Percentiles rank a stretch among this genome's conserved stretches.
Conservation (phyloP, 306 rosid species). For the Prunus salicina region DNA sequence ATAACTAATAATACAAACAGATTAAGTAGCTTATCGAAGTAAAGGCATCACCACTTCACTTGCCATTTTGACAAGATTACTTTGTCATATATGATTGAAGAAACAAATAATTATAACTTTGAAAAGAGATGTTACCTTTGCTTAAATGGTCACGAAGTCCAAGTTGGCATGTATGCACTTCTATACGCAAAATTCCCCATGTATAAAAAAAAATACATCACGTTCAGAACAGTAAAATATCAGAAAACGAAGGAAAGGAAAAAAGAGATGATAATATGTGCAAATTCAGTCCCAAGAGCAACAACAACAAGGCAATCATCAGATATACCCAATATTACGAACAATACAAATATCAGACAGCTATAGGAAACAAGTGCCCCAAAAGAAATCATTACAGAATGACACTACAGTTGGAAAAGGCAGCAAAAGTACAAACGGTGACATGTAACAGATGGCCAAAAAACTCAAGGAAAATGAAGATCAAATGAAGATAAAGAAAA, state of each 20-base stretch:
- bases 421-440: not conserved
- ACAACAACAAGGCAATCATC: not conserved
- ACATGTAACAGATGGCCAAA: not conserved
- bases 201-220: conserved; percentile 21
- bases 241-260: conserved; percentile 7
- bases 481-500: not conserved
- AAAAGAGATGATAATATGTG: not conserved
- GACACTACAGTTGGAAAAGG: not conserved
- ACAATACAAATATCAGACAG: not conserved
- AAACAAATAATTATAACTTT: not conserved
- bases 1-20: not conserved
- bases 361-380: not conserved
- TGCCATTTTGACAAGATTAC: not conserved
- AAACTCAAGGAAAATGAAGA: not conserved
- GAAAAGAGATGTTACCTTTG: conserved; percentile 38
- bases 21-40: not conserved
- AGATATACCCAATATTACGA: not conserved
- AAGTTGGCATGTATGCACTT: conserved; percentile 63
- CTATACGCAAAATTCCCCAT: conserved; percentile 32
- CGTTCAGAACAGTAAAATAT: conserved; percentile 14
- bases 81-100: not conserved
- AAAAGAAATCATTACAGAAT: not conserved
- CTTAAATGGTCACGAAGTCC: conserved; percentile 58
- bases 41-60: not conserved
- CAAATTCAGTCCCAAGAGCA: not conserved